Evolutionary conservation across 1,139 yeast species (phyloP).

Genomic region (Taphrina deformans): DNA sequence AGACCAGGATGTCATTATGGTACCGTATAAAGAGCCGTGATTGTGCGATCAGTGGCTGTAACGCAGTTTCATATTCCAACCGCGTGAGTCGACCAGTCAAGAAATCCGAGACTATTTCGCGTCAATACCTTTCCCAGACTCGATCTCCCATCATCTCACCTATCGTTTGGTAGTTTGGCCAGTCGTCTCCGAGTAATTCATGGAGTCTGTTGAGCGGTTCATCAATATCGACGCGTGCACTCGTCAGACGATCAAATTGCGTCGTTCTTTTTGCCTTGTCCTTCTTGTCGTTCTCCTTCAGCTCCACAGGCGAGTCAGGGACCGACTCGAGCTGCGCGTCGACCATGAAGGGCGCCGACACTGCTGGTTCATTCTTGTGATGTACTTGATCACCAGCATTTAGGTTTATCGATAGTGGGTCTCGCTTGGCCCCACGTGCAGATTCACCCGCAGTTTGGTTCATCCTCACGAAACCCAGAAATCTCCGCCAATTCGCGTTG

Average conservation of each 20-base stretch:
- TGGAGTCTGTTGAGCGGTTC: conserved; percentile 28
- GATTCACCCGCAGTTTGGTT: neutral
- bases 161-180: conserved; percentile 24
- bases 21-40: conserved; percentile 55
- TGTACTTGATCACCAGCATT: neutral
- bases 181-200: conserved; percentile 16
- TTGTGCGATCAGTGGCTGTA: conserved; percentile 50
- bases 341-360: conserved; percentile 17
- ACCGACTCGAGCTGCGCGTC: conserved; percentile 24
- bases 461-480: no score
- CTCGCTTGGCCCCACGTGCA: neutral
- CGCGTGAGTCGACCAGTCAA: conserved; percentile 51
- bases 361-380: neutral
- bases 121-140: neutral
- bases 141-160: neutral
- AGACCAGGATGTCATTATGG: conserved; percentile 79
- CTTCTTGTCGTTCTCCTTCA: conserved; percentile 12
- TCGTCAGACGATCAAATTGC: conserved; percentile 5
- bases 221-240: conserved; percentile 29
- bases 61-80: conserved; percentile 61
- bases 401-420: neutral
- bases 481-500: no score
- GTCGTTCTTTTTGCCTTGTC: conserved; percentile 15
- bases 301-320: conserved; percentile 22
- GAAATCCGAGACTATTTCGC: conserved; percentile 14